phyloP scores from a whole-genome alignment of 2,329 filamentous ascomycete genomes.

The Ophiostoma tasmaniense region DNA sequence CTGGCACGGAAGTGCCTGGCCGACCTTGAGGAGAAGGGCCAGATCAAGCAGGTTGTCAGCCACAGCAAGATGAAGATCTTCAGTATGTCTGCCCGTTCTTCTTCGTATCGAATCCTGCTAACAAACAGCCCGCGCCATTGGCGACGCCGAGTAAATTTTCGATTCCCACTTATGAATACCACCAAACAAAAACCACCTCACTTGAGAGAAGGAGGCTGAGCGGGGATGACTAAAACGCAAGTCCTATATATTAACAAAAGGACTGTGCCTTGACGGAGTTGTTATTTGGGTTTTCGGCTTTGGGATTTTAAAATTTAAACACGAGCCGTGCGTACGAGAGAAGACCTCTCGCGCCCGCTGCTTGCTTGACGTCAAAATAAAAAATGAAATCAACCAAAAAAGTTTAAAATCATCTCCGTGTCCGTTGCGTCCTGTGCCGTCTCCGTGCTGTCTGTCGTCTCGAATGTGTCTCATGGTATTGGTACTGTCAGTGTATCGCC shows the following conservation, averaged over 20 bases:
- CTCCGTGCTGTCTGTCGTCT: background rate
- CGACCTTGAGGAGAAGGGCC: conserved; percentile 95
- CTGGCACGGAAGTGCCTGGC: conserved; percentile 80
- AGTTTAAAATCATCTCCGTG: background rate
- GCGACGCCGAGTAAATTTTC: conserved; percentile 38
- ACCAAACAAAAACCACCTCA: conserved; percentile 16
- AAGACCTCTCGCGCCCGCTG: background rate
- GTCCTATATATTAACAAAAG: background rate
- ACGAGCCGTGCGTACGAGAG: background rate
- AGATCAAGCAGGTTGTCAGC: conserved; percentile 94
- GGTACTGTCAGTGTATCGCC: no score
- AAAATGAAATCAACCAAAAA: conserved; percentile 3
- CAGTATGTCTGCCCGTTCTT: no score
- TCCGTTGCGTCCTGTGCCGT: background rate
- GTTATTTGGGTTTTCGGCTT: conserved; percentile 12
- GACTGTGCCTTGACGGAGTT: conserved; percentile 6
- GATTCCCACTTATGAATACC: conserved; percentile 14
- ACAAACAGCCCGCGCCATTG: conserved; percentile 50
- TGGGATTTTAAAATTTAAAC: conserved; percentile 8
- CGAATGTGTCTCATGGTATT: background rate
- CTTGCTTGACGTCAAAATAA: background rate
- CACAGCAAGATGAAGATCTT: conserved; percentile 99
- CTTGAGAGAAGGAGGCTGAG: conserved; percentile 17
- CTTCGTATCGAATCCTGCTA: no score
- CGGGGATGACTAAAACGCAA: conserved; percentile 12